Conservation (phyloP, 352 stramenopile species). For the Globisporangium polare region DNA sequence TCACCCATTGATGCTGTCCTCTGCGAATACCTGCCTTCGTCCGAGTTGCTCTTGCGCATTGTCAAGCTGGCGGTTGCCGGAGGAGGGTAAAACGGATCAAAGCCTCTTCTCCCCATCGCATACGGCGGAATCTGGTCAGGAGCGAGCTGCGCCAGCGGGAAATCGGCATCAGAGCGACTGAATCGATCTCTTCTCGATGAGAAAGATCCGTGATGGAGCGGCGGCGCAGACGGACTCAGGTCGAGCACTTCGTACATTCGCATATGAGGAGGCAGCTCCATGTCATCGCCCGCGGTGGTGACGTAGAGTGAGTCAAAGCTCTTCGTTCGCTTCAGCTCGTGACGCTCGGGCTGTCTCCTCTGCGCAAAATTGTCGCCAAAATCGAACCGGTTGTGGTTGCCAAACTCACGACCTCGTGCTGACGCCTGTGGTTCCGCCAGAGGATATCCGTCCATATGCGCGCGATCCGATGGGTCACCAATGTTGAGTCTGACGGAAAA, state of each 20-base stretch:
- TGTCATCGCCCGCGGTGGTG: slow-evolving; percentile 16
- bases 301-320: slow-evolving; percentile 49
- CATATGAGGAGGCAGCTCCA: slow-evolving; percentile 37
- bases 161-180: slow-evolving; percentile 7
- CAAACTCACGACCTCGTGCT: not conserved
- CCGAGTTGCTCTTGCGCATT: slow-evolving; percentile 15
- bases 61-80: not conserved
- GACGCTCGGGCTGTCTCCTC: not conserved
- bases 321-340: slow-evolving; percentile 31
- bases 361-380: not conserved
- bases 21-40: slow-evolving; percentile 13
- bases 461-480: no score
- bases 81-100: slow-evolving; percentile 2
- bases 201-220: slow-evolving; percentile 16
- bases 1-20: not conserved
- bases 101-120: not conserved
- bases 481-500: slow-evolving; percentile 2
- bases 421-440: not conserved
- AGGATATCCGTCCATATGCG: not conserved
- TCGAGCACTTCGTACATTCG: slow-evolving; percentile 43
- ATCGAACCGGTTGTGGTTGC: not conserved
- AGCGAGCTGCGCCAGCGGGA: slow-evolving; percentile 5
- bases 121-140: not conserved
- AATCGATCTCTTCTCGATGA: slow-evolving; percentile 14
- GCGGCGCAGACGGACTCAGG: slow-evolving; percentile 43